Conservation (phyloP, 179 eudicot genomes). For the Drosera spatulata region DNA sequence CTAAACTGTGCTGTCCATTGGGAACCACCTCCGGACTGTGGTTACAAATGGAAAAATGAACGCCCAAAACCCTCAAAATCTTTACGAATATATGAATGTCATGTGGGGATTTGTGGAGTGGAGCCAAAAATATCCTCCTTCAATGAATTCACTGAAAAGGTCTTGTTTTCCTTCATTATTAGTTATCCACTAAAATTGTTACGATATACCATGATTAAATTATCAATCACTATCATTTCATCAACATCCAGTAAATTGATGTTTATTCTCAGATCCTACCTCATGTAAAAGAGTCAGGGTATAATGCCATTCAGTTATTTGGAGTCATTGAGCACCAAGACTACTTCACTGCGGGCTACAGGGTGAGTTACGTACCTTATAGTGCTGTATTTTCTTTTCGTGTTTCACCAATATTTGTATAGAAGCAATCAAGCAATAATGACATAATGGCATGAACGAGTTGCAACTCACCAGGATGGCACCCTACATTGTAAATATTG, state of each 20-base stretch:
- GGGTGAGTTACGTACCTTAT: slow-evolving; percentile 43
- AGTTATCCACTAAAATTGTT: slow-evolving; percentile 3
- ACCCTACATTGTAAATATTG: no score
- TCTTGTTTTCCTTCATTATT: slow-evolving; percentile 14
- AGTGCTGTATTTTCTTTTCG: background rate
- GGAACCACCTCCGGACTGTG: slow-evolving; percentile 84
- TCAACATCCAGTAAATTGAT: background rate
- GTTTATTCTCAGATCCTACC: slow-evolving; percentile 57
- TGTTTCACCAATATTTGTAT: no score
- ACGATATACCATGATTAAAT: no score
- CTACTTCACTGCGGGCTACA: slow-evolving; percentile 90
- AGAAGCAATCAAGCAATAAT: background rate
- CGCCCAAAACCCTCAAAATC: slow-evolving; percentile 61
- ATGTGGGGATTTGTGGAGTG: slow-evolving; percentile 80
- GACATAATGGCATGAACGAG: no score
- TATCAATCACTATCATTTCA: no score
- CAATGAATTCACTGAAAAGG: slow-evolving; percentile 70
- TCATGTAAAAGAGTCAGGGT: slow-evolving; percentile 76
- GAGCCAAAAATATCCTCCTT: slow-evolving; percentile 78
- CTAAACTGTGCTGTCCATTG: slow-evolving; percentile 89
- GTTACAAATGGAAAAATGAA: slow-evolving; percentile 67
- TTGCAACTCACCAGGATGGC: no score
- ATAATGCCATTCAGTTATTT: slow-evolving; percentile 86
- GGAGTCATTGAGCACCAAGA: slow-evolving; percentile 98
- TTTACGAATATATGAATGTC: slow-evolving; percentile 91